Evolutionary conservation across 164 flowering plant genomes (phyloP).

Genomic region (Kalanchoe fedtschenkoi): DNA sequence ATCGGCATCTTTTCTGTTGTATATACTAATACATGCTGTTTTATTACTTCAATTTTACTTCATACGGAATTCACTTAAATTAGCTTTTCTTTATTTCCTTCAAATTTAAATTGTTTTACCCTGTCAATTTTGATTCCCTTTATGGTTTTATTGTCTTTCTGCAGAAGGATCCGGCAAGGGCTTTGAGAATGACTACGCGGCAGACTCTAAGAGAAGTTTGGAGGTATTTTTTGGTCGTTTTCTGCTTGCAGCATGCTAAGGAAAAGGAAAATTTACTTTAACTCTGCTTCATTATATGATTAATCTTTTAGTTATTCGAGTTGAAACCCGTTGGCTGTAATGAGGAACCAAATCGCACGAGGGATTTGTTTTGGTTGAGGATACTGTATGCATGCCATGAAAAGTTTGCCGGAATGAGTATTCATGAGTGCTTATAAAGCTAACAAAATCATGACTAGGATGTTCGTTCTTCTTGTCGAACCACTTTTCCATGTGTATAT

Average conservation of each 20-base stretch:
- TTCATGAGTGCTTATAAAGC: no score
- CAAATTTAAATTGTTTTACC: not conserved
- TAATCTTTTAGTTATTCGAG: not conserved
- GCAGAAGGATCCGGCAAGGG: constrained; percentile 75
- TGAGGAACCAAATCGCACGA: no score
- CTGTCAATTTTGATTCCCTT: not conserved
- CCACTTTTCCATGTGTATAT: no score
- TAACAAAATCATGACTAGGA: no score
- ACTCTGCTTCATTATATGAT: no score
- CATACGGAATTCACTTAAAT: not conserved
- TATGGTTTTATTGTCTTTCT: not conserved
- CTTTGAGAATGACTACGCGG: constrained; percentile 72
- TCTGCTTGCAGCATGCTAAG: not conserved
- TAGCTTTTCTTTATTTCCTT: not conserved
- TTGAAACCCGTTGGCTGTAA: no score
- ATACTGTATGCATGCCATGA: no score
- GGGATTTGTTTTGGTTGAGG: no score
- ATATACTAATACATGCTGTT: not conserved
- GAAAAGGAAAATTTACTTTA: no score
- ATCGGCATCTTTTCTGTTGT: not conserved
- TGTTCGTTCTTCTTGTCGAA: no score
- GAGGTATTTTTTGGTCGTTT: constrained; percentile 52
- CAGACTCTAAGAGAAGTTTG: constrained; percentile 74
- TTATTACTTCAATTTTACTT: not conserved
- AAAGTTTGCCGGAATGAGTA: no score